Conservation (phyloP, 208 protist species). For the Herpetomonas samuelpessoai region DNA sequence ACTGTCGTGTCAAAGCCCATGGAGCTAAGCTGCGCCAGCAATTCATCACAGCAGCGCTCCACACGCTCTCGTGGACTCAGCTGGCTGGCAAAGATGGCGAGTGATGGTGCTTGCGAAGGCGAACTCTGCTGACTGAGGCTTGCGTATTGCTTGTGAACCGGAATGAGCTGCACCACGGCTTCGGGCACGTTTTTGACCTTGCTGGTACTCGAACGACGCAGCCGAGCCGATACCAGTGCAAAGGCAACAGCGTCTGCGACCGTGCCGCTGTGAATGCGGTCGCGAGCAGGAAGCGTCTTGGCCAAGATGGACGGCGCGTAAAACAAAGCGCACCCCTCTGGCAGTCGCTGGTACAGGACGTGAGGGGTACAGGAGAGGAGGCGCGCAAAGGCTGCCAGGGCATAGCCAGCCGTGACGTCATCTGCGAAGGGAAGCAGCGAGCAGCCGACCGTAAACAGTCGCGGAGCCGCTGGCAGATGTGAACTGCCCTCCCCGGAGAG, state of each 20-base stretch:
- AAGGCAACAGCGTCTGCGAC: neutral
- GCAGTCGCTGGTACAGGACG: neutral
- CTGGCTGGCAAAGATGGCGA: neutral
- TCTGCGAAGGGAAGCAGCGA: slow-evolving; percentile 17
- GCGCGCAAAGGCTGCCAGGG: slow-evolving; percentile 9
- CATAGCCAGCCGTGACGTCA: slow-evolving; percentile 16
- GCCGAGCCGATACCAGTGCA: neutral
- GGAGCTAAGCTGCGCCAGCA: slow-evolving; percentile 17
- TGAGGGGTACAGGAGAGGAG: too few species aligned
- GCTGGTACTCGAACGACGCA: neutral
- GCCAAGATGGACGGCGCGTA: slow-evolving; percentile 29
- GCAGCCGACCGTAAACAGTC: slow-evolving; percentile 14
- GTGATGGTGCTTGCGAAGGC: too few species aligned
- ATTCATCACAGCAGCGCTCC: neutral
- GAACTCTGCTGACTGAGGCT: neutral
- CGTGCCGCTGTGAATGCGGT: neutral
- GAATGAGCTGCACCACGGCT: neutral
- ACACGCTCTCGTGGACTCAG: neutral
- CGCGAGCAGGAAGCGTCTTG: slow-evolving; percentile 22
- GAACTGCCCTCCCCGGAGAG: too few species aligned
- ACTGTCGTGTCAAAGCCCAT: slow-evolving; percentile 8
- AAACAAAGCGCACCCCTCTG: slow-evolving; percentile 18
- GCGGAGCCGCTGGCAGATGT: neutral
- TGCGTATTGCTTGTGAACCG: neutral
- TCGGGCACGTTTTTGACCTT: neutral